Evolutionary conservation across 2,329 filamentous ascomycete species (phyloP), one percentile per base, ranked within the genome.

Genomic region (Colletotrichum sp.): DNA sequence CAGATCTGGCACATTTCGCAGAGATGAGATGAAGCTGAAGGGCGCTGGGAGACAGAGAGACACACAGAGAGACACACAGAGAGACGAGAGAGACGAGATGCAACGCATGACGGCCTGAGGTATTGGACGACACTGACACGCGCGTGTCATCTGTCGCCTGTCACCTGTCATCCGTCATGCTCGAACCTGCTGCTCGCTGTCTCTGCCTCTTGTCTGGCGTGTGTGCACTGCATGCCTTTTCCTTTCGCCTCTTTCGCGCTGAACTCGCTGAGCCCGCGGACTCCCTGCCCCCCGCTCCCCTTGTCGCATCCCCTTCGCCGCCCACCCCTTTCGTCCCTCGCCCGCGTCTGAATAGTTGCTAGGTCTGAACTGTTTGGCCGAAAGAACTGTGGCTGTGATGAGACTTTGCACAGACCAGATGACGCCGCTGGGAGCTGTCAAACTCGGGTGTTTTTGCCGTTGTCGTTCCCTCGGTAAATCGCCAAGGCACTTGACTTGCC

Each of bases 91-190:
- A 60, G 22, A 39, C 60, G 60, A 69, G 67, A 61, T 55, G 72
- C 55, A 36, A 72, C 39, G 69, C 63, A 59, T 68, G 22, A 34
- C 28, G 7, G 22, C 22, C 22, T 15, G 72, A 39, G n/a, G 57
- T 30, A 68, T 75, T 67, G 63, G 72, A 75, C 57, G 72, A 63
- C 34, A 30, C 52, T 72, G 36, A 39, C 55, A 34, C 57, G 61
- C 63, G 69, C 66, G 39, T 57, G 52, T 68, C 55, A 55, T 34
- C 66, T 60, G 52, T 57, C 30, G n/a, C 27, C 44, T 74, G 72
- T 67, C 68, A 72, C 39, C 72, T 75, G 72, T 64, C 72, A 75
- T 52, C 61, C 48, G 36, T 55, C 52, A 67, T 63, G 60, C 68
- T 59, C 32, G 52, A 52, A 66, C 44, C 28, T 34, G n/a, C 48